A percentile compares a stretch with the other conserved stretches of the same genome.
Conservation (phyloP, 768 basidiomycete species). For the Favolaschia claudopus region DNA sequence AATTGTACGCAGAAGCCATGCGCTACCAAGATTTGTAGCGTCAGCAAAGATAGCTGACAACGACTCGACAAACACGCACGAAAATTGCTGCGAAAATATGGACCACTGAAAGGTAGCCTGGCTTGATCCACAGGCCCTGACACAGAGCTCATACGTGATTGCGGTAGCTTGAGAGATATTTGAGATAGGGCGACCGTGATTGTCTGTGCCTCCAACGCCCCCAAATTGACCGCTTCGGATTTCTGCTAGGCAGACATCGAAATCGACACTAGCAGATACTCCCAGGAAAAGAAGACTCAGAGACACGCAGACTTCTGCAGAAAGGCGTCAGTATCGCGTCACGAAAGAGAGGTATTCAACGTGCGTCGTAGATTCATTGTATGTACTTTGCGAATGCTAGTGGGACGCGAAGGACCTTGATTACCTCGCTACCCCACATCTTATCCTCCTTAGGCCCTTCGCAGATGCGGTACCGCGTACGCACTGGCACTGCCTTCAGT, state of each 20-base stretch:
- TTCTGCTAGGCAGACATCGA: constrained; percentile 16
- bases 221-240: constrained; percentile 14
- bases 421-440: too few relatives aligned
- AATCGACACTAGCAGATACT: constrained; percentile 14
- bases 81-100: constrained; percentile 43
- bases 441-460: too few relatives aligned
- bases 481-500: too few relatives aligned
- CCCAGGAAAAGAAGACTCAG: constrained; percentile 5
- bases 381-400: too few relatives aligned
- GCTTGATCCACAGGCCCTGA: constrained; percentile 28
- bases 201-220: constrained; percentile 20
- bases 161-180: constrained; percentile 31
- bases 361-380: too few relatives aligned
- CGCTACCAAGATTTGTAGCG: too few relatives aligned
- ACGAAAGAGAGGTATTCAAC: too few relatives aligned
- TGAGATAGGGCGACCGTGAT: constrained; percentile 23
- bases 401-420: too few relatives aligned
- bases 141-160: constrained; percentile 34
- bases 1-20: constrained; percentile 50
- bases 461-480: too few relatives aligned
- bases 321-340: too few relatives aligned
- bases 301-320: background rate
- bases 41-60: too few relatives aligned
- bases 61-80: constrained; percentile 7
- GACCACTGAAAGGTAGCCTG: constrained; percentile 32